Conservation (phyloP, 2,329 filamentous ascomycete species). For the Fusarium domesticum region DNA sequence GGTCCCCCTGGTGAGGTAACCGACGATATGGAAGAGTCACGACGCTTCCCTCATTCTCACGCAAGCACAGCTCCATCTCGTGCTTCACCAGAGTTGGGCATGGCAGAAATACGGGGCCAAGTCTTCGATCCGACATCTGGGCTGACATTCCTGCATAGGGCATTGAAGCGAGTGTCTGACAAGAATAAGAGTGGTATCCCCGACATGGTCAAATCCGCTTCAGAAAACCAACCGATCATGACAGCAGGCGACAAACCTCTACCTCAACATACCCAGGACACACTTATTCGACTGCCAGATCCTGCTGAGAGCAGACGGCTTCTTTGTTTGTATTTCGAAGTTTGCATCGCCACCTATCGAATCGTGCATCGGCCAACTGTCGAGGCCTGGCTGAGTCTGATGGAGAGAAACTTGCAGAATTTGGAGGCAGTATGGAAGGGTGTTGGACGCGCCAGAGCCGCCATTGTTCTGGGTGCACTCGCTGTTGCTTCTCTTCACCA, state of each 20-base stretch:
- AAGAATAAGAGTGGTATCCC: slow-evolving; percentile 34
- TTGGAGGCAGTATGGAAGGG: slow-evolving; percentile 37
- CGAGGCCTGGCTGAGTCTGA: slow-evolving; percentile 44
- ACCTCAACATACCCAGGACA: slow-evolving; percentile 29
- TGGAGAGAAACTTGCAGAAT: slow-evolving; percentile 38
- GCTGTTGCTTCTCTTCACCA: slow-evolving; percentile 46
- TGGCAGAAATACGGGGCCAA: slow-evolving; percentile 51
- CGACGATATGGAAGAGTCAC: background rate
- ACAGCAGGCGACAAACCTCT: slow-evolving; percentile 52
- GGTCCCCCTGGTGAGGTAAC: background rate
- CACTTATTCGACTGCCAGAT: slow-evolving; percentile 38
- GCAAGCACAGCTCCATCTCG: slow-evolving; percentile 40
- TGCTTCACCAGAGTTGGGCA: slow-evolving; percentile 43
- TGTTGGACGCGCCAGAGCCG: slow-evolving; percentile 43
- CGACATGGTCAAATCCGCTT: slow-evolving; percentile 19
- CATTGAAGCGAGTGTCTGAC: slow-evolving; percentile 48
- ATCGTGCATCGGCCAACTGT: slow-evolving; percentile 55
- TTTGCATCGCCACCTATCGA: slow-evolving; percentile 58
- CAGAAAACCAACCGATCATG: slow-evolving; percentile 44
- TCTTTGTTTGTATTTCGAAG: slow-evolving; percentile 56
- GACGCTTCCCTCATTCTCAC: slow-evolving; percentile 1
- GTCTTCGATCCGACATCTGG: slow-evolving; percentile 52
- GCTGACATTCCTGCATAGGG: slow-evolving; percentile 51
- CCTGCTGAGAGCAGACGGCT: slow-evolving; percentile 34
- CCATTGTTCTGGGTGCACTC: slow-evolving; percentile 47